Evolutionary conservation across 2,329 filamentous ascomycete genomes (phyloP), one percentile per base, ranked within the genome.

Genomic region (Colletotrichum horii): DNA sequence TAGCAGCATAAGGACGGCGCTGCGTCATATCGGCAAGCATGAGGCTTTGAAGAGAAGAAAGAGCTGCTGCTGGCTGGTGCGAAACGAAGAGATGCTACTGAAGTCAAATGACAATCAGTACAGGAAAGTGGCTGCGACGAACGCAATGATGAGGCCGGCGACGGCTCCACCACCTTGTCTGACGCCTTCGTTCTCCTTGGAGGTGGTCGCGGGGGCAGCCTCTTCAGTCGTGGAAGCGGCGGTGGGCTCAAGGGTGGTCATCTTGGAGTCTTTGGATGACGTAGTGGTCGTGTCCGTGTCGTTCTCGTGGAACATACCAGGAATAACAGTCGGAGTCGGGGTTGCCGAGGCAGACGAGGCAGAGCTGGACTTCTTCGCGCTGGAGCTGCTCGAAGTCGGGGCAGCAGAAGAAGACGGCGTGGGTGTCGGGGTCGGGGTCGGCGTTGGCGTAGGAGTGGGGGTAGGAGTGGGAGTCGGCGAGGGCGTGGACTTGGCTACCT

Each of bases 301-400:
- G 71, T 89, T 89, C 83, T 91, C 89, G 71, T 88, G 88, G 85
- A 91, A 92, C 78, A 92, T 85, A 78, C 87, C 89, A 16, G 87
- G 87, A 73, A 80, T 76, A 52, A 84, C 79, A n/a, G 81, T 83
- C 8, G 82, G 81, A 2, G 38, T 76, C 30, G 71, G 58, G 3
- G 43, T 65, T 12, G 64, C 43, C 43, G 43, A 15, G n/a, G 60
- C 64, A 30, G 66, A 64, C 19, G 68, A 64, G 19, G 30, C 34
- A 43, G 66, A 65, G 60, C 60, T 70, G 32, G 74, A 76, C 26
- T 28, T 19, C 26, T 67, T 55, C 15, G 43, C 56, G n/a, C 55
- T 69, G 15, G 78, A 68, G 48, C 72, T 65, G 71, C 71, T 79
- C 16, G 79, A 77, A 16, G 80, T 78, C 11, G 79, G 72, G 19